These are phyloP conservation scores for Vachellia pachyceras DNA, from an alignment of 306 rosid species.

Conservation along the genomic window DNA sequence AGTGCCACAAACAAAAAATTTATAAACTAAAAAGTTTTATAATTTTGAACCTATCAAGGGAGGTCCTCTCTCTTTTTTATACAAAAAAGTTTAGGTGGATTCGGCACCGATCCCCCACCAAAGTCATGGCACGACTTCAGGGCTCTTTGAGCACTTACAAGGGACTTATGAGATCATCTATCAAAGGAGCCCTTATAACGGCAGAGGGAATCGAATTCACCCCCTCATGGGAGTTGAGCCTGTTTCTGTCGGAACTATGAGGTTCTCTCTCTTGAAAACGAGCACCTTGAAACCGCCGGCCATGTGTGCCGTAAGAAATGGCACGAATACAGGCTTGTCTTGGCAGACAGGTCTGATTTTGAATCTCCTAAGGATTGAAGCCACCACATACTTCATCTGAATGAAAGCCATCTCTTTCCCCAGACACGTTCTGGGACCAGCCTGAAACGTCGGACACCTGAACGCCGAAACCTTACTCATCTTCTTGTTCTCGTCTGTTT, in stretches of 20 bases:
- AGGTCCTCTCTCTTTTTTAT: slow-evolving; percentile 56
- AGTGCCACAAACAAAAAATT: slow-evolving; percentile 31
- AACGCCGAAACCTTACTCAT: slow-evolving; percentile 63
- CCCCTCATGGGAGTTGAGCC: no score
- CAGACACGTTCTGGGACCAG: slow-evolving; percentile 88
- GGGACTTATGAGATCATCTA: no score
- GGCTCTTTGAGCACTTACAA: no score
- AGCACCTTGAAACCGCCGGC: slow-evolving; percentile 77
- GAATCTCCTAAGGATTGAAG: slow-evolving; percentile 63
- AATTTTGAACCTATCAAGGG: slow-evolving; percentile 19
- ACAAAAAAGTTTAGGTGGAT: no score
- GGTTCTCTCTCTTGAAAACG: slow-evolving; percentile 55
- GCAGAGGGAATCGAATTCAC: no score
- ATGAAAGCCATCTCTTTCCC: slow-evolving; percentile 92
- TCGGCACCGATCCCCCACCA: no score
- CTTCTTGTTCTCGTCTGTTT: slow-evolving; percentile 44
- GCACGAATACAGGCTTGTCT: slow-evolving; percentile 70
- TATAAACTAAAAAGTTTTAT: neutral
- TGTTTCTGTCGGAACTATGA: no score
- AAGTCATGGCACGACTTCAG: no score
- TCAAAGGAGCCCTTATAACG: no score
- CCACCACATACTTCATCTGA: slow-evolving; percentile 81
- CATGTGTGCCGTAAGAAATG: slow-evolving; percentile 90
- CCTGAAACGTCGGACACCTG: slow-evolving; percentile 81
- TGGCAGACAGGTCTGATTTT: slow-evolving; percentile 49